Percentiles rank a stretch among this genome's conserved stretches.
These are phyloP conservation scores for Collybia mongolica DNA, from an alignment of 768 basidiomycete species.

Conservation along the genomic window DNA sequence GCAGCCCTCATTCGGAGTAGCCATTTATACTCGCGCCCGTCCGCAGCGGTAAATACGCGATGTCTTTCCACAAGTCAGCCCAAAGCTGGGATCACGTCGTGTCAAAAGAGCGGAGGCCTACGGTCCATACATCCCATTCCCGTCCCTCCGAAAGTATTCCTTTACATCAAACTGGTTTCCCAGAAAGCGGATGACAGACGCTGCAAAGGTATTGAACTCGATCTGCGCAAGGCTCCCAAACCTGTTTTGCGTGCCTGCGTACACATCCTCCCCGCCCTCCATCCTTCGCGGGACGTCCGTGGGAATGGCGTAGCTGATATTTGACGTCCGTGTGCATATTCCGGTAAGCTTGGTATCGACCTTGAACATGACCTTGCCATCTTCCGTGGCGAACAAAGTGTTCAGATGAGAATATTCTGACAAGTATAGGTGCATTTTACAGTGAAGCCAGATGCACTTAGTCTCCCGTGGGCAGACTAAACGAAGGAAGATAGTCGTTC, in stretches of 20 bases:
- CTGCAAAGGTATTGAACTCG: slow-evolving; percentile 2
- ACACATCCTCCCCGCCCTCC: neutral
- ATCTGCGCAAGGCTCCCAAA: slow-evolving; percentile 10
- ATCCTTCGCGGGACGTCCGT: slow-evolving; percentile 1
- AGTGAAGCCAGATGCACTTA: neutral
- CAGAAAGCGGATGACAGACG: slow-evolving; percentile 10
- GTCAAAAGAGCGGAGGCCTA: neutral
- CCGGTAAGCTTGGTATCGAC: slow-evolving; percentile 7
- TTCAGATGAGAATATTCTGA: slow-evolving; percentile 12
- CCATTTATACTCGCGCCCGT: slow-evolving; percentile 22
- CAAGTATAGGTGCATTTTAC: slow-evolving; percentile 15
- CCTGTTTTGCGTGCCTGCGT: slow-evolving; percentile 7
- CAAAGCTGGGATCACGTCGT: neutral
- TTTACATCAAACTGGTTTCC: slow-evolving; percentile 5
- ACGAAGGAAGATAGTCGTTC: too few relatives aligned
- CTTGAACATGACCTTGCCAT: slow-evolving; percentile 21
- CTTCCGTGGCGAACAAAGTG: slow-evolving; percentile 17
- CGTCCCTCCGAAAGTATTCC: slow-evolving; percentile 10
- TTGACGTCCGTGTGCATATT: slow-evolving; percentile 1
- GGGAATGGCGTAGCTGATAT: slow-evolving; percentile 10
- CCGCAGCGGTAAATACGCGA: slow-evolving; percentile 18
- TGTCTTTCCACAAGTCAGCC: slow-evolving; percentile 3
- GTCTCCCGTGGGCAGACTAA: too few relatives aligned
- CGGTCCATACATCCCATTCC: slow-evolving; percentile 10
- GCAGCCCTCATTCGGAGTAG: slow-evolving; percentile 1